phyloP scores from a whole-genome alignment of 179 eudicot species.

The Heliamphora pulchella region DNA sequence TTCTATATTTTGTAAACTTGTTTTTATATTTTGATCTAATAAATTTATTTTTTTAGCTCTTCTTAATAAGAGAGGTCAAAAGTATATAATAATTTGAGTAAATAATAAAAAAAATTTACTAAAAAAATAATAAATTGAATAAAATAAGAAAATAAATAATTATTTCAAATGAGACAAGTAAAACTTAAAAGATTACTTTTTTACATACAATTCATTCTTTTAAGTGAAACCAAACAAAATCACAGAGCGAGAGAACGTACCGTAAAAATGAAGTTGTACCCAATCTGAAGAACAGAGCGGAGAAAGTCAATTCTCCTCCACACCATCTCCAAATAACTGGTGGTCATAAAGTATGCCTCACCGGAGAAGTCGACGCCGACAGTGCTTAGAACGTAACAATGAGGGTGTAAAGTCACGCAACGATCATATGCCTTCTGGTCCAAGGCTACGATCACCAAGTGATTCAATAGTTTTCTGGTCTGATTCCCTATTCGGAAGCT shows the following conservation, averaged over 20 bases:
- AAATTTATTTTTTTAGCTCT: too few species aligned
- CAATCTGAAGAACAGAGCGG: conserved; percentile 22
- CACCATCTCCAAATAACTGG: conserved; percentile 17
- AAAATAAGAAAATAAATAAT: too few species aligned
- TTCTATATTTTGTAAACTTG: too few species aligned
- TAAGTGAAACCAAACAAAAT: neutral
- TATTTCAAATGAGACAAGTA: too few species aligned
- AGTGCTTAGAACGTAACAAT: conserved; percentile 36
- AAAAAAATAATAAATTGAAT: too few species aligned
- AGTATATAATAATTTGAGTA: too few species aligned
- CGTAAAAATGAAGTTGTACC: conserved; percentile 35
- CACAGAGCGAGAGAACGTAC: conserved; percentile 15
- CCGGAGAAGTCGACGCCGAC: conserved; percentile 27
- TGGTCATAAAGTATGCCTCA: conserved; percentile 32
- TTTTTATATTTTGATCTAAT: too few species aligned
- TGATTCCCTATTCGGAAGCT: conserved; percentile 22
- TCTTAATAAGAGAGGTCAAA: too few species aligned
- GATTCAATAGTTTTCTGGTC: conserved; percentile 34
- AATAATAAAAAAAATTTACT: too few species aligned
- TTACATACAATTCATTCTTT: neutral
- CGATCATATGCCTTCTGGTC: conserved; percentile 43
- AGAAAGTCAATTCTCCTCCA: conserved; percentile 20
- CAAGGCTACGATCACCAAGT: conserved; percentile 36
- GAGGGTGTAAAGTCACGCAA: conserved; percentile 27
- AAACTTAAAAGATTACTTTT: too few species aligned